Base-by-base conservation (phyloP, 2,329 filamentous ascomycete genomes). In the Cladosporium sp. region DNA sequence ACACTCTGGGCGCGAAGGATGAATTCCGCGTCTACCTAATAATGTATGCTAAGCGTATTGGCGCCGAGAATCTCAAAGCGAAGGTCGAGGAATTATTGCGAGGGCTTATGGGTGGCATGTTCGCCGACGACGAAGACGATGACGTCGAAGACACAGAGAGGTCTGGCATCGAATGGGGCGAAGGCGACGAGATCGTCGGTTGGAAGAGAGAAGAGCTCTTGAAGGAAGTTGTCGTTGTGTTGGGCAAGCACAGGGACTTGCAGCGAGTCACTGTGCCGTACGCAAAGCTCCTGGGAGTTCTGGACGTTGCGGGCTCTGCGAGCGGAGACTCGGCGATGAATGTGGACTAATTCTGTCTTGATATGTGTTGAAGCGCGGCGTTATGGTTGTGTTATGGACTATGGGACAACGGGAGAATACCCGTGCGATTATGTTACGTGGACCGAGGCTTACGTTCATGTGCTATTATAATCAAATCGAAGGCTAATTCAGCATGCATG, bases 231-330 rank as follows among this genome's bases (percentile, higher is more conserved):
- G 88, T 99, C 56, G 80, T 97, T 75, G 91, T 96, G 71, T 82
- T 99, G 42, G 94, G 94, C 94, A 97, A 97, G 85, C 93, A 94
- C 74, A 87, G 94, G 57, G 95, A 97, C 70, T 79, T 99, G 28
- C 94, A 99, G 73, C 83, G 94, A 24, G 83, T 97, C 40, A 96
- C 91, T n/a, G 90, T 97, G 24, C 93, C 95, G 61, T 97, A 97
- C 72, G 93, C 93, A 12, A 85, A 90, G 62, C 78, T 91, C n/a
- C 78, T 95, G 20, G 89, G 88, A 57, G 77, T 90, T 35, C 69
- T 83, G 52, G 64, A 64, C 6, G 62, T 45, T 48, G 54, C 34
- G 8, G 39, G 35, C 3, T 37, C 25, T 4, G 37, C 39, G 7
- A 37, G 45, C 22, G 34, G 40, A 12, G 52, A 55, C 40, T 37